A percentile compares a stretch with the other conserved stretches of the same genome.
Evolutionary conservation across 164 flowering plant species (phyloP).

Genomic region (Liquidambar formosana): DNA sequence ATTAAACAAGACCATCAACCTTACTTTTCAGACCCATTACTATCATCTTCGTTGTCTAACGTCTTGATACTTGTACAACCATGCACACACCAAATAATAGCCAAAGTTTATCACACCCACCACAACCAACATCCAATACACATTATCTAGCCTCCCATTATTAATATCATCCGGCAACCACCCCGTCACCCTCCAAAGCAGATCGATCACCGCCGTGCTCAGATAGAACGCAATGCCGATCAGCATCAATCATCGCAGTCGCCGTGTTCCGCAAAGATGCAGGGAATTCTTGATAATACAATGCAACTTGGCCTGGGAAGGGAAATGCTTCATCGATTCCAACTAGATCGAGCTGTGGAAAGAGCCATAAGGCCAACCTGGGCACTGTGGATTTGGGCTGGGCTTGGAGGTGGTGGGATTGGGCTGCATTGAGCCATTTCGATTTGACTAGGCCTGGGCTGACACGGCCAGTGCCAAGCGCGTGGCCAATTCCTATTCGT

Average conservation of each 20-base stretch:
- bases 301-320: conserved; percentile 54
- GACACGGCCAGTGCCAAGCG: conserved; percentile 43
- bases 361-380: conserved; percentile 52
- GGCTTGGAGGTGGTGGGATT: conserved; percentile 20
- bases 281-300: conserved; percentile 59
- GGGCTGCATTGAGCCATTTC: conserved; percentile 31
- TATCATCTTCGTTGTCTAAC: background rate
- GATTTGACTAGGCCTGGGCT: conserved; percentile 59
- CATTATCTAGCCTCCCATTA: conserved; percentile 49
- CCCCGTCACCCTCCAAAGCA: conserved; percentile 33
- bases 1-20: too few species aligned
- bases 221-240: conserved; percentile 46
- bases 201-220: conserved; percentile 46
- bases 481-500: conserved; percentile 61
- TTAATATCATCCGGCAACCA: conserved; percentile 67
- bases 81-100: conserved; percentile 22
- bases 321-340: conserved; percentile 65
- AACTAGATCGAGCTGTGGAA: conserved; percentile 34
- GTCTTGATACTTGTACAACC: conserved; percentile 14
- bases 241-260: conserved; percentile 38
- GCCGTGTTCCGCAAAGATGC: conserved; percentile 36
- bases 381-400: conserved; percentile 30
- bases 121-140: conserved; percentile 24
- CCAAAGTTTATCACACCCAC: conserved; percentile 24
- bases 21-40: background rate